phyloP scores from a whole-genome alignment of 2,329 filamentous ascomycete genomes.

The Epichloe aotearoae region DNA sequence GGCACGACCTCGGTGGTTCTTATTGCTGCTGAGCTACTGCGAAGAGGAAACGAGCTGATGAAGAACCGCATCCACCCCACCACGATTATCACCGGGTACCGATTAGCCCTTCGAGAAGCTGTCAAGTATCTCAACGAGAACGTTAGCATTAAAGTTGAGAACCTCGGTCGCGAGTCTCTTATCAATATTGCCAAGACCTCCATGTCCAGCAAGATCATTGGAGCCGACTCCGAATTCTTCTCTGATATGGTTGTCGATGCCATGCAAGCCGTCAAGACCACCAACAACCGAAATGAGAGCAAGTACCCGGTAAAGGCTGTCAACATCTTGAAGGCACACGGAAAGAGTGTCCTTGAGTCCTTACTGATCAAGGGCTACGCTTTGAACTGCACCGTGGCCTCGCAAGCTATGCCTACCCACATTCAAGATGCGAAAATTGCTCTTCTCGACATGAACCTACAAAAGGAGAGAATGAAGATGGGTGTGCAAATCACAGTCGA shows the following conservation, averaged over 20 bases:
- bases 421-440: slow-evolving; percentile 94
- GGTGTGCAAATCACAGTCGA: slow-evolving; percentile 98
- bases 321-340: slow-evolving; percentile 96
- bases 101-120: slow-evolving; percentile 86
- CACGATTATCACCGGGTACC: slow-evolving; percentile 97
- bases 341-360: slow-evolving; percentile 81
- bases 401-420: slow-evolving; percentile 91
- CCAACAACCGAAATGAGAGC: slow-evolving; percentile 76
- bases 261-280: slow-evolving; percentile 87
- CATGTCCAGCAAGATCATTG: slow-evolving; percentile 99
- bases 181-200: slow-evolving; percentile 95
- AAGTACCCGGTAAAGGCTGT: slow-evolving; percentile 99
- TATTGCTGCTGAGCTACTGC: slow-evolving; percentile 88
- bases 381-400: slow-evolving; percentile 95
- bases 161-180: slow-evolving; percentile 77
- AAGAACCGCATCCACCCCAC: slow-evolving; percentile 99
- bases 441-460: slow-evolving; percentile 91
- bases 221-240: slow-evolving; percentile 91
- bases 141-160: slow-evolving; percentile 89
- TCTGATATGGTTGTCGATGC: slow-evolving; percentile 94
- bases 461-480: slow-evolving; percentile 98
- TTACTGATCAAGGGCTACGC: slow-evolving; percentile 91
- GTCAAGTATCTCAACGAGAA: slow-evolving; percentile 99
- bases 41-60: slow-evolving; percentile 93
- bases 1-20: slow-evolving; percentile 96